These are phyloP conservation scores for Chondrostereum purpureum DNA, from an alignment of 1,284 basidiomycete genomes.

Conservation along the genomic window DNA sequence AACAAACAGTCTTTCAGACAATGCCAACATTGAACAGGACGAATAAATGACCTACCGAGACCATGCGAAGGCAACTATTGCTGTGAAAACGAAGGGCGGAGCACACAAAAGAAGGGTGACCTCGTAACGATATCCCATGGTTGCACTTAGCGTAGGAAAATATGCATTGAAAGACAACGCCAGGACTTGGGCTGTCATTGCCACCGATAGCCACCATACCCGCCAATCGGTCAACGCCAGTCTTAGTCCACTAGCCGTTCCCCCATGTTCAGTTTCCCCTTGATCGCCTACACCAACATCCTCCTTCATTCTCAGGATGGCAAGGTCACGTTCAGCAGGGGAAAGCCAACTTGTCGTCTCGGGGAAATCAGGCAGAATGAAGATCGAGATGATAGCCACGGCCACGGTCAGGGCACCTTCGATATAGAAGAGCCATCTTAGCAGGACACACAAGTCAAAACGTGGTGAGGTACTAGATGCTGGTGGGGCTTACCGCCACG, in stretches of 20 bases:
- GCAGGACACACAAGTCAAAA: slow-evolving; percentile 10
- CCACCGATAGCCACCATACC: slow-evolving; percentile 61
- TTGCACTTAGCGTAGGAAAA: slow-evolving; percentile 66
- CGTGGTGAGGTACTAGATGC: neutral
- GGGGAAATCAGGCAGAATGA: slow-evolving; percentile 77
- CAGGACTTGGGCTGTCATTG: slow-evolving; percentile 41
- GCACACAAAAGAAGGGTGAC: slow-evolving; percentile 69
- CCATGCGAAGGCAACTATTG: slow-evolving; percentile 43
- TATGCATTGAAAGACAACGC: slow-evolving; percentile 73
- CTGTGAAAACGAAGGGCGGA: slow-evolving; percentile 73
- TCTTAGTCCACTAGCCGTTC: slow-evolving; percentile 41
- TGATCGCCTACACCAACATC: slow-evolving; percentile 58
- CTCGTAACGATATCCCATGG: slow-evolving; percentile 62
- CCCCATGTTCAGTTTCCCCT: slow-evolving; percentile 29
- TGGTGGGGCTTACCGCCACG: slow-evolving; percentile 50
- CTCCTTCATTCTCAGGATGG: slow-evolving; percentile 67
- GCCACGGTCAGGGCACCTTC: slow-evolving; percentile 65
- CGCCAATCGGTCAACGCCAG: slow-evolving; percentile 67
- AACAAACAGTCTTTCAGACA: neutral
- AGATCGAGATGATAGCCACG: slow-evolving; percentile 53
- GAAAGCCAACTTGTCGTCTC: slow-evolving; percentile 54
- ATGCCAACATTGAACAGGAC: neutral
- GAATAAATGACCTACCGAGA: slow-evolving; percentile 36
- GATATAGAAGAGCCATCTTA: slow-evolving; percentile 72
- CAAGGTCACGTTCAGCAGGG: slow-evolving; percentile 58